Percentiles rank a stretch among this genome's conserved stretches.
Evolutionary conservation across 2,329 filamentous ascomycete genomes (phyloP).

Genomic region (Trichoderma asperellum): DNA sequence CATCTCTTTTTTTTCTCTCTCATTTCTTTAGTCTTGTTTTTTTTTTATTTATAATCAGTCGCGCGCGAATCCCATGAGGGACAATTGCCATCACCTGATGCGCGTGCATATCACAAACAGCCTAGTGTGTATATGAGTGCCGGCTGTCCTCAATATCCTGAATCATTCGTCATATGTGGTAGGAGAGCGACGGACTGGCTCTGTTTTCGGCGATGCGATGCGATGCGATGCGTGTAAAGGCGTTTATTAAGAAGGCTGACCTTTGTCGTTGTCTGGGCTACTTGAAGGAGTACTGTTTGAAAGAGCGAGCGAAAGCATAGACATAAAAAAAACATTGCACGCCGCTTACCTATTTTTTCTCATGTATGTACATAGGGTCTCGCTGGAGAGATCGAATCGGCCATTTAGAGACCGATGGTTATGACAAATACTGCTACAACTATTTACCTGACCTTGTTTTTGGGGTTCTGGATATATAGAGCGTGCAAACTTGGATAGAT

Average conservation of each 20-base stretch:
- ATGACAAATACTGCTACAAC: conserved; percentile 17
- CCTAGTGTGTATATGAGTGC: conserved; percentile 11
- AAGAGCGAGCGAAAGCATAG: conserved; percentile 14
- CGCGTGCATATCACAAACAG: not conserved
- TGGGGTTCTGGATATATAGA: conserved; percentile 13
- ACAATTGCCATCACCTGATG: not conserved
- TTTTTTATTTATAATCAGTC: conserved; percentile 5
- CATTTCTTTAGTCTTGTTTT: conserved; percentile 1
- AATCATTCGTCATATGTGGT: not conserved
- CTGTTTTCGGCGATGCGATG: conserved; percentile 20
- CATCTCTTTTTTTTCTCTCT: not conserved
- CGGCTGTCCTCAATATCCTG: not conserved
- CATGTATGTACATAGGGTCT: conserved; percentile 26
- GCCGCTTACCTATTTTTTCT: conserved; percentile 12
- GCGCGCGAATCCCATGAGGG: conserved; percentile 7
- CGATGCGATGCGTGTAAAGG: conserved; percentile 24
- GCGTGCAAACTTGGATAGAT: conserved; percentile 15
- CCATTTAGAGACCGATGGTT: conserved; percentile 24
- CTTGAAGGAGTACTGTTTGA: conserved; percentile 19
- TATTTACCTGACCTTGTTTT: not conserved
- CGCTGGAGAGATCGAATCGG: conserved; percentile 21
- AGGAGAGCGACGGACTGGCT: conserved; percentile 7
- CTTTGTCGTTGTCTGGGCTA: conserved; percentile 22
- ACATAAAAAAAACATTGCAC: not conserved
- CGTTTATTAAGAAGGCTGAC: conserved; percentile 25